These are phyloP conservation scores for Microsporum canis DNA, from an alignment of 2,329 filamentous ascomycete species.

Conservation along the genomic window DNA sequence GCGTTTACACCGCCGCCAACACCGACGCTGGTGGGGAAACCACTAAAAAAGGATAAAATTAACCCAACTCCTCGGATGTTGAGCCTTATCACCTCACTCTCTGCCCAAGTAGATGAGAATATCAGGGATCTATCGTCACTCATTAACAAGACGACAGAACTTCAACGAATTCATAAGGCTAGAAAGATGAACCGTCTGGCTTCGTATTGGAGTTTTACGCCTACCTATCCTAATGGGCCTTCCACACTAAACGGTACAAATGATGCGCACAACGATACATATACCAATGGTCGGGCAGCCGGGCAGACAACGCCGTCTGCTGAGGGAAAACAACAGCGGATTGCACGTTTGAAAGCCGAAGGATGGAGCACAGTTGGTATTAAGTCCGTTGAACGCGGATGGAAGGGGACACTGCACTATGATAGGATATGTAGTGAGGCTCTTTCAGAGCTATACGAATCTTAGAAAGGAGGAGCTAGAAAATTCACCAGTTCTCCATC, in stretches of 20 bases:
- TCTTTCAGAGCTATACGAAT: conserved; percentile 27
- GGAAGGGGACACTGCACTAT: conserved; percentile 31
- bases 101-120: conserved; percentile 2
- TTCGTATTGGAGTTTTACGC: conserved; percentile 33
- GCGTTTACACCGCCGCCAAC: background rate
- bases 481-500: background rate
- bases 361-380: conserved; percentile 32
- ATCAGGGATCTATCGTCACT: conserved; percentile 1
- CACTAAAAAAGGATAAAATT: background rate
- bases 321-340: conserved; percentile 27
- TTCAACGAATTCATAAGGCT: conserved; percentile 14
- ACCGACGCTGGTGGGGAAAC: background rate
- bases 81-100: conserved; percentile 3
- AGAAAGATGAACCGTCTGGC: conserved; percentile 22
- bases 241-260: background rate
- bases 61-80: background rate
- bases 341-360: conserved; percentile 24
- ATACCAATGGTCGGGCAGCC: background rate
- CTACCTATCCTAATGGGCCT: conserved; percentile 14
- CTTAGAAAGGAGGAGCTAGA: background rate
- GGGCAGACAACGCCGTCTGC: conserved; percentile 5
- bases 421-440: conserved; percentile 26
- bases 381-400: conserved; percentile 21
- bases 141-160: conserved; percentile 15
- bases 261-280: background rate